phyloP scores from a whole-genome alignment of 192 early-diverging fungal species.

The Entomortierella lignicola region DNA sequence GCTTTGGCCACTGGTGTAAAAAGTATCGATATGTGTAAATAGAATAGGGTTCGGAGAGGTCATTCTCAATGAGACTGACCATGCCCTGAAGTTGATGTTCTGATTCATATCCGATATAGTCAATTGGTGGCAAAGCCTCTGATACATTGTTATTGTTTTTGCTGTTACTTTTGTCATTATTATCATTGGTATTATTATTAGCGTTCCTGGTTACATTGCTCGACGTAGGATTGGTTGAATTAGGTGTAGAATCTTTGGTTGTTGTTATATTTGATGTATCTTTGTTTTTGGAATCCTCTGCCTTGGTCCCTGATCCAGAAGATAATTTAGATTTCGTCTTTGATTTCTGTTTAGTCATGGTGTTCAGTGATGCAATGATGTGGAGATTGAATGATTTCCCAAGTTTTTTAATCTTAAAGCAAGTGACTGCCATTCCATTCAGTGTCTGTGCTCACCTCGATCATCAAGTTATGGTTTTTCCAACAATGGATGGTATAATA shows the following conservation, averaged over 20 bases:
- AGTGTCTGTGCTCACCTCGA: too few relatives aligned
- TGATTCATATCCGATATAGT: conserved; percentile 72
- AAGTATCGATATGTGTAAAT: conserved; percentile 99
- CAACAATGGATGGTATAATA: not conserved
- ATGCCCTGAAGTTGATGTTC: conserved; percentile 85
- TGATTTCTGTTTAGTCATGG: conserved; percentile 18
- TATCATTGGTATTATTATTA: not conserved
- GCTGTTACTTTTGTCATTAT: conserved; percentile 2
- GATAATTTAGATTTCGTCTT: conserved; percentile 12
- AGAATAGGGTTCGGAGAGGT: conserved; percentile 96
- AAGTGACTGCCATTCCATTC: too few relatives aligned
- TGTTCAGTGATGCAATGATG: not conserved
- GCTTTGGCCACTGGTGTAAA: conserved; percentile 90
- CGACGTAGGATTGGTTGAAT: not conserved
- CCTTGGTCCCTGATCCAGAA: not conserved
- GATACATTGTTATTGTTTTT: not conserved
- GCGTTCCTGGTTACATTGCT: not conserved
- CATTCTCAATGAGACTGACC: conserved; percentile 87
- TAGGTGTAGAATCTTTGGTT: not conserved
- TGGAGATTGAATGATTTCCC: too few relatives aligned
- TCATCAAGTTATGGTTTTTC: not conserved
- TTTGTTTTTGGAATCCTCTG: not conserved
- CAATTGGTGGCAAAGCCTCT: conserved; percentile 29
- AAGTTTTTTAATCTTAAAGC: too few relatives aligned
- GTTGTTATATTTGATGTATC: conserved; percentile 10